phyloP scores from a whole-genome alignment of 805 yeast genomes.

The Kuraishia ogatae region DNA sequence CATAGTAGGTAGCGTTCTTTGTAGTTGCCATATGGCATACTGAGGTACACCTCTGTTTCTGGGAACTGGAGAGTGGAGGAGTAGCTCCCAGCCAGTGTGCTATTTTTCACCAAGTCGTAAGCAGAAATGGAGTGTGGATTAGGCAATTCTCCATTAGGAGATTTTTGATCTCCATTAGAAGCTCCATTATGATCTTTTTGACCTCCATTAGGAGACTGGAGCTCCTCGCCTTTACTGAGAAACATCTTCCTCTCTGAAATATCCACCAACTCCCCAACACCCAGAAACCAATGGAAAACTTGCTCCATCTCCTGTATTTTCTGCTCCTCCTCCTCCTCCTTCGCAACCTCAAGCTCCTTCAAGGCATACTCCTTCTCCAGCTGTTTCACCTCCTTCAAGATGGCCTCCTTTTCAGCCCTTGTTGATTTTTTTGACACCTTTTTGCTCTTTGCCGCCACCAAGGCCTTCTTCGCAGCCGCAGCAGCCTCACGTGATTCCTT shows the following conservation, averaged over 20 bases:
- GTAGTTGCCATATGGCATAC: slow-evolving; percentile 35
- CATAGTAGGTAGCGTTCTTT: slow-evolving; percentile 41
- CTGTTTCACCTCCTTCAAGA: background rate
- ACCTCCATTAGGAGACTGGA: no score
- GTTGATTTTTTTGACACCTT: background rate
- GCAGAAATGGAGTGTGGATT: background rate
- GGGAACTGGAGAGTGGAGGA: slow-evolving; percentile 18
- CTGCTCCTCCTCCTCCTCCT: slow-evolving; percentile 7
- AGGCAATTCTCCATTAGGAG: background rate
- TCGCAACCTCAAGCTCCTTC: slow-evolving; percentile 3
- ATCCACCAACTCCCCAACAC: slow-evolving; percentile 8
- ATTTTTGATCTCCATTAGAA: no score
- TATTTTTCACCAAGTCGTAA: background rate
- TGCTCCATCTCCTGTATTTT: slow-evolving; percentile 4
- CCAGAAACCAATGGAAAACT: slow-evolving; percentile 14
- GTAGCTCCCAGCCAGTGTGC: slow-evolving; percentile 1
- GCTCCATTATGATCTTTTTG: background rate
- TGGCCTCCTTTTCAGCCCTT: background rate
- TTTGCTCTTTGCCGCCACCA: slow-evolving; percentile 1
- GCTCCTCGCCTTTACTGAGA: slow-evolving; percentile 12
- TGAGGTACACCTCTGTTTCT: slow-evolving; percentile 17
- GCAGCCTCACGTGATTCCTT: background rate
- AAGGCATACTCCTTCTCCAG: background rate
- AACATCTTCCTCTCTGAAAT: slow-evolving; percentile 21
- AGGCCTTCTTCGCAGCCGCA: background rate